A percentile compares a stretch with the other conserved stretches of the same genome.
phyloP scores from a whole-genome alignment of 768 basidiomycete species.

The Tylopilus plumbeoviolaceoides region DNA sequence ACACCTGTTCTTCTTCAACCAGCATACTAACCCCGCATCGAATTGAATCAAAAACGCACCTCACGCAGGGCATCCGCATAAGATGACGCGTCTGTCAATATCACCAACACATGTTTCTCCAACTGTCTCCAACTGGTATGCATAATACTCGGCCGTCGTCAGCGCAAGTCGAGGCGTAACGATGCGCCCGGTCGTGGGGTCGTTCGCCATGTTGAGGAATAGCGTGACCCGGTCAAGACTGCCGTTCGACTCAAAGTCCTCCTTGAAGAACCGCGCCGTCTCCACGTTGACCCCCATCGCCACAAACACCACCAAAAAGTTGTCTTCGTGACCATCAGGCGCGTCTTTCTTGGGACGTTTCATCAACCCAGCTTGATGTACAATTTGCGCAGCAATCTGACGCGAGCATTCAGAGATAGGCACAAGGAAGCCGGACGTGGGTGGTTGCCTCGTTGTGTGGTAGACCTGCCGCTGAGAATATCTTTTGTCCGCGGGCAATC shows the following conservation, averaged over 20 bases:
- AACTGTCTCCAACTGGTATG: slow-evolving; percentile 99
- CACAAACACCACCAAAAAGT: slow-evolving; percentile 99
- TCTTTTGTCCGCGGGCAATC: slow-evolving; percentile 99
- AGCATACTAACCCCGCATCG: slow-evolving; percentile 1
- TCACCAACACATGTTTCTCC: slow-evolving; percentile 99
- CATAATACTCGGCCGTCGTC: slow-evolving; percentile 99
- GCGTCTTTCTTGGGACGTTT: slow-evolving; percentile 96
- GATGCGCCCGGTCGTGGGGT: slow-evolving; percentile 99
- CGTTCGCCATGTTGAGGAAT: slow-evolving; percentile 98
- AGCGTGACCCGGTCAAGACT: slow-evolving; percentile 95
- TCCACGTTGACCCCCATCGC: slow-evolving; percentile 99
- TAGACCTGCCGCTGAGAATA: slow-evolving; percentile 97
- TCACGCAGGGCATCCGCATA: slow-evolving; percentile 96
- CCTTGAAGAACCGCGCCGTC: slow-evolving; percentile 98
- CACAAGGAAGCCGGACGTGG: slow-evolving; percentile 18
- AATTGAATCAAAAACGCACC: slow-evolving; percentile 46
- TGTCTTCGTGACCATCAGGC: slow-evolving; percentile 98
- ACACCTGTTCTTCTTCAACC: slow-evolving; percentile 47
- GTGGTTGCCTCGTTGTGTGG: slow-evolving; percentile 89
- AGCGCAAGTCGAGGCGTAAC: slow-evolving; percentile 97
- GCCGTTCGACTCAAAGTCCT: slow-evolving; percentile 99
- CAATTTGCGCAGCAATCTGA: slow-evolving; percentile 99
- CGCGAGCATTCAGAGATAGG: slow-evolving; percentile 20
- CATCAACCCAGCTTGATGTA: slow-evolving; percentile 97
- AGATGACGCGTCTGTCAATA: slow-evolving; percentile 98